Evolutionary conservation across 1,139 yeast species (phyloP), one percentile per base, ranked within the genome.

Genomic region (Kluyveromyces marxianus): DNA sequence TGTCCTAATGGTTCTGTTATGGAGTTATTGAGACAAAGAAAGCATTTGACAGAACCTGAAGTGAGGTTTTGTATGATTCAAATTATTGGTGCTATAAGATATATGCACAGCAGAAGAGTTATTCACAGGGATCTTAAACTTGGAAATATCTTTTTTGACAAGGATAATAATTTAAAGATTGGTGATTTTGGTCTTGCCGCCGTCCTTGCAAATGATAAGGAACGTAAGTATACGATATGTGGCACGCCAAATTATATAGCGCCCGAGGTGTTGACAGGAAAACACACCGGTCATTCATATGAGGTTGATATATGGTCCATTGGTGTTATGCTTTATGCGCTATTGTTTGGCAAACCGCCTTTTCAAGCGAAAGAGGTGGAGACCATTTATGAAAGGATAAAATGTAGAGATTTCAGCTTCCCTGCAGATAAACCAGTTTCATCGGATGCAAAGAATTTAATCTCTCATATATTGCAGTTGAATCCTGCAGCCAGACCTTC

Each of bases 161-260:
- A 88, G 7, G 76, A 86, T 44, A 90, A 90, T 95, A 86, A 88
- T 65, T 75, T 89, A 60, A 92, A 92, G 64, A 84, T 92, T 55
- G 97, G 97, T 52, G 98, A 92, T 66, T 92, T 92, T 69, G 98
- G 98, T 37, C 75, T 92, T 53, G 98, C 98, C 8, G 89, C 97
- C 1, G 83, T 87, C 14, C 73, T 90, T 53, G 85, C 85, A 35
- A 72, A 80, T 31, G 72, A 74, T 35, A 77, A 76, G 50, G 86
- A 87, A 45, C 79, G 94, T 56, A 88, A 90, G 60, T 86, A 82
- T 62, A 90, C 98, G 43, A 87, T 92, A 48, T 92, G 98, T 67
- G 98, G 98, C 47, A 92, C 98, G 14, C 98, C 98, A 50, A 92
- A 92, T 68, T 92, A 92, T 65, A 92, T 92, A 63, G 97, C 97